Conservation (phyloP, 306 rosid genomes). For the Vigna hirtella region DNA sequence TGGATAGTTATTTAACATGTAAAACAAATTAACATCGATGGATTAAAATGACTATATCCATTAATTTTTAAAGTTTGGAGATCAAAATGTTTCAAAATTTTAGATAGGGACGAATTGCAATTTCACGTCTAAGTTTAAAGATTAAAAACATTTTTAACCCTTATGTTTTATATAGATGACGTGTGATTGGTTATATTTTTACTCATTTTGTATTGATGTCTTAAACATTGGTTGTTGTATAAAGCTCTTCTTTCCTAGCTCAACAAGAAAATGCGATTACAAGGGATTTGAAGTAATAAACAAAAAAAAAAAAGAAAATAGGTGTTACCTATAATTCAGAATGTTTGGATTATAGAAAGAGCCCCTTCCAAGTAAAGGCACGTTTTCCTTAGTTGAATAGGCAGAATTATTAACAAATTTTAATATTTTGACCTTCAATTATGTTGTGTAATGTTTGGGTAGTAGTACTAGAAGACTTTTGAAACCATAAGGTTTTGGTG, state of each 20-base stretch:
- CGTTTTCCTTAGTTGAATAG: constrained; percentile 22
- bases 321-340: not conserved
- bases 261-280: not conserved
- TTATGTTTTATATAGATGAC: not conserved
- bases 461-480: constrained; percentile 15
- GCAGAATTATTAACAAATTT: not conserved
- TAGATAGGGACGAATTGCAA: no score
- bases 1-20: no score
- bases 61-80: no score
- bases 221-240: no score
- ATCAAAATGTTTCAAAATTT: no score
- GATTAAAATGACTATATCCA: no score
- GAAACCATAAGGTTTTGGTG: constrained; percentile 24
- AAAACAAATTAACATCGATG: no score
- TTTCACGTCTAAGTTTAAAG: no score
- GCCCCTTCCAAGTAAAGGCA: not conserved
- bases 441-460: constrained; percentile 25
- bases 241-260: not conserved
- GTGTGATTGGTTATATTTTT: not conserved
- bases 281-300: not conserved
- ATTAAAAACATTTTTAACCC: no score
- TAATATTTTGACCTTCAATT: constrained; percentile 31
- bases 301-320: no score
- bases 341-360: constrained; percentile 1
- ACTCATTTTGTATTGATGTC: not conserved